Conservation (phyloP, 164 flowering plant species). For the Tetracentron sinense region DNA sequence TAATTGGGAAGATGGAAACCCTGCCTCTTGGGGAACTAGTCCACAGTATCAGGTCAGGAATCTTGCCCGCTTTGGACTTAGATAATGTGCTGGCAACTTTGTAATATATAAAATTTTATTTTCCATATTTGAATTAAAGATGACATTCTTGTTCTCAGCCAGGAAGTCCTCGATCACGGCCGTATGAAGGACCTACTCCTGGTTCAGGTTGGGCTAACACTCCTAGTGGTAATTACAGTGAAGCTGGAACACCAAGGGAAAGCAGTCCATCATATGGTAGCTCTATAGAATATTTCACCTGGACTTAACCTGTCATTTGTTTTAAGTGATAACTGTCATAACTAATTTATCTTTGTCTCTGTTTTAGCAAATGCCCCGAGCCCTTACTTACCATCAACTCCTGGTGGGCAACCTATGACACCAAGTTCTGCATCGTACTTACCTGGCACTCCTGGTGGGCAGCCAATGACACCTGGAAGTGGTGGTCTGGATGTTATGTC, state of each 20-base stretch:
- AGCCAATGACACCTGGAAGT: constrained; percentile 98
- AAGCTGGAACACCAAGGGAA: constrained; percentile 95
- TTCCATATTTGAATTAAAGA: neutral
- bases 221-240: constrained; percentile 79
- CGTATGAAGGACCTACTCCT: constrained; percentile 98
- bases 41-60: constrained; percentile 83
- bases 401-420: constrained; percentile 97
- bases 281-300: neutral
- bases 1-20: constrained; percentile 96
- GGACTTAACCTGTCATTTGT: neutral
- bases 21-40: constrained; percentile 90
- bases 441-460: constrained; percentile 99
- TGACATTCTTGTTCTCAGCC: constrained; percentile 48
- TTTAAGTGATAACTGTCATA: neutral
- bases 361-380: constrained; percentile 93
- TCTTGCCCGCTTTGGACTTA: neutral
- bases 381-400: constrained; percentile 95
- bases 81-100: neutral
- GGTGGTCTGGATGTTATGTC: constrained; percentile 96
- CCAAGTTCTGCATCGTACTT: constrained; percentile 80
- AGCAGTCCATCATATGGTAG: constrained; percentile 76
- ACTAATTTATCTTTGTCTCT: neutral
- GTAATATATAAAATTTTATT: neutral
- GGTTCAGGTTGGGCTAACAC: constrained; percentile 95
- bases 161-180: constrained; percentile 83